Base-by-base conservation (phyloP, 345 rosid species). In the Salix brachista region DNA sequence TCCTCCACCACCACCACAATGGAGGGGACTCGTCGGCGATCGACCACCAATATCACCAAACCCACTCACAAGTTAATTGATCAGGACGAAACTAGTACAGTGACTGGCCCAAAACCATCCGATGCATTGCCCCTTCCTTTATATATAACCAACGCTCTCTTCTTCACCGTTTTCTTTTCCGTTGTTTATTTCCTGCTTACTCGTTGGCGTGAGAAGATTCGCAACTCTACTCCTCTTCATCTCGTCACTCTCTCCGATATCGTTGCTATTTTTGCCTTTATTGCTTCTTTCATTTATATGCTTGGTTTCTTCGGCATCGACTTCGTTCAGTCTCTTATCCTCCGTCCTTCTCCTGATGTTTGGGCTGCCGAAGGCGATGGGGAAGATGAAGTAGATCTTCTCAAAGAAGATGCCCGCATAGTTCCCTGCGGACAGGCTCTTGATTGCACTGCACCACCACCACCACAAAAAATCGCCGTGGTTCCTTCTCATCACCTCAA, bases 161-260 rank as follows among this genome's bases (percentile, higher is more conserved):
- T 79, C 79, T 76, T 84, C 79, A 65, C 72, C 17, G 58, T 84
- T 19, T 84, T 84, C 83, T 84, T 84, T 74, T 80, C 83, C 41
- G 84, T 75, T 26, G 80, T 79, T 61, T 84, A 80, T 80, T 82
- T 71, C 75, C 78, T 86, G 21, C 85, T 86, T 26, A n/a, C 66
- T 62, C 84, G 86, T 19, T 85, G 84, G 88, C 81, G 88, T 16
- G 83, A 83, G 48, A 85, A 85, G 84, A 83, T 85, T 67, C 86
- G 88, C 48, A 77, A 78, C 12, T 73, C 85, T 6, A 78, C 84
- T 5, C 84, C 88, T 7, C 84, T 85, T 52, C 86, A 85, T 73
- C 66, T 79, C 46, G 32, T 84, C 65, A 50, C 83, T 26, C 8
- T 80, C 76, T 67, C 84, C 19, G 85, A 82, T 67, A 78, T 82